These are phyloP conservation scores for Spergularia bocconei DNA, from an alignment of 148 eudicot species.

Conservation along the genomic window DNA sequence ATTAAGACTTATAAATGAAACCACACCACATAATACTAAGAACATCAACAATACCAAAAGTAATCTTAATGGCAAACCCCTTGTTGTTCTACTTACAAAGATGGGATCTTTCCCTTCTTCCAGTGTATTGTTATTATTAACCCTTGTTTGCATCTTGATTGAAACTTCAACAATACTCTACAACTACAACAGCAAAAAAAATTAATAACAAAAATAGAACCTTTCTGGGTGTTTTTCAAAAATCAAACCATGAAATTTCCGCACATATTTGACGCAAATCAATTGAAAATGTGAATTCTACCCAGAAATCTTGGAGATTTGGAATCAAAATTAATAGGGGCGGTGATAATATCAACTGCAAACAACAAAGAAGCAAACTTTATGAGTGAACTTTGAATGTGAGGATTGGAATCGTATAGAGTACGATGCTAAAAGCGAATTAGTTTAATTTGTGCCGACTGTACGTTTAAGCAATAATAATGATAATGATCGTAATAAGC, in stretches of 20 bases:
- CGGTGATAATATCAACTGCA: not conserved
- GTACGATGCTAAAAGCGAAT: too few species aligned
- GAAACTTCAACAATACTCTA: not conserved
- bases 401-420: not conserved
- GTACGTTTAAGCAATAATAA: too few species aligned
- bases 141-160: slow-evolving; percentile 29
- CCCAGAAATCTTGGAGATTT: slow-evolving; percentile 5
- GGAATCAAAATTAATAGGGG: slow-evolving; percentile 17
- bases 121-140: slow-evolving; percentile 40
- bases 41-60: slow-evolving; percentile 51
- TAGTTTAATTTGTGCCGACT: too few species aligned
- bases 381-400: not conserved
- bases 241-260: slow-evolving; percentile 4
- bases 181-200: not conserved
- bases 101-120: slow-evolving; percentile 72
- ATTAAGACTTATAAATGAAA: slow-evolving; percentile 57
- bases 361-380: not conserved
- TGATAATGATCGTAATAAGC: too few species aligned
- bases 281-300: slow-evolving; percentile 17
- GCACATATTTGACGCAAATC: not conserved
- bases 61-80: slow-evolving; percentile 61
- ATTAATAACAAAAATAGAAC: too few species aligned
- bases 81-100: slow-evolving; percentile 42
- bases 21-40: slow-evolving; percentile 44
- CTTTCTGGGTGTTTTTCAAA: slow-evolving; percentile 11